Evolutionary conservation across 2,329 filamentous ascomycete genomes (phyloP).

Genomic region (Penicillium rolfsii): DNA sequence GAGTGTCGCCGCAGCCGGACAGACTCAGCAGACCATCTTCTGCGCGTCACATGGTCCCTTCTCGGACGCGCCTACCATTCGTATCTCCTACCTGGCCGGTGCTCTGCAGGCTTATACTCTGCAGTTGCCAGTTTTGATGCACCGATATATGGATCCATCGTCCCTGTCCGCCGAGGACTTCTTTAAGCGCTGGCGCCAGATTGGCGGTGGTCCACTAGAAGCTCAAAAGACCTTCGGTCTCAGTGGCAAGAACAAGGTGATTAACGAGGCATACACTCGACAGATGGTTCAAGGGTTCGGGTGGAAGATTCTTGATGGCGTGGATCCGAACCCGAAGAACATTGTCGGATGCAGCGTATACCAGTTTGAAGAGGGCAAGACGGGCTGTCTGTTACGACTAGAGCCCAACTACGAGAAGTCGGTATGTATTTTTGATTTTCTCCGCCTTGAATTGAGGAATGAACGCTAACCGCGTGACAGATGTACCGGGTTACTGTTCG

Average conservation of each 20-base stretch:
- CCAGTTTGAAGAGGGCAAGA: constrained; percentile 78
- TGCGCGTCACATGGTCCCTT: constrained; percentile 86
- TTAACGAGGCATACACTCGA: constrained; percentile 72
- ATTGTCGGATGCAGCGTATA: constrained; percentile 88
- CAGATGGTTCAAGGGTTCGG: constrained; percentile 80
- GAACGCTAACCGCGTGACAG: constrained; percentile 52
- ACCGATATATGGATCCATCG: constrained; percentile 96
- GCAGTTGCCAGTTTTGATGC: constrained; percentile 82
- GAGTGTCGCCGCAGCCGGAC: constrained; percentile 70
- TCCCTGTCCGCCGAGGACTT: constrained; percentile 88
- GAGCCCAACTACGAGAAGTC: constrained; percentile 92
- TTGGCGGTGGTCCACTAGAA: constrained; percentile 84
- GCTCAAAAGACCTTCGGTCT: constrained; percentile 84
- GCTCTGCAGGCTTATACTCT: constrained; percentile 90
- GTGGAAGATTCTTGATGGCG: constrained; percentile 81
- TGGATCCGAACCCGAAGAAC: constrained; percentile 92
- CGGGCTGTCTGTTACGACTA: constrained; percentile 87
- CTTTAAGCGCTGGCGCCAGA: constrained; percentile 99
- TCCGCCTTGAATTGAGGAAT: neutral
- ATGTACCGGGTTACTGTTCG: constrained; percentile 95
- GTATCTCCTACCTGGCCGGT: constrained; percentile 91
- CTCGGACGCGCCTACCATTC: constrained; percentile 81
- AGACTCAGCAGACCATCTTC: constrained; percentile 92
- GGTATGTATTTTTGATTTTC: constrained; percentile 59
- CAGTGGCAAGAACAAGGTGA: constrained; percentile 61